These are phyloP conservation scores for Blastocystis sp. DNA, from an alignment of 352 stramenopile species.

Conservation along the genomic window DNA sequence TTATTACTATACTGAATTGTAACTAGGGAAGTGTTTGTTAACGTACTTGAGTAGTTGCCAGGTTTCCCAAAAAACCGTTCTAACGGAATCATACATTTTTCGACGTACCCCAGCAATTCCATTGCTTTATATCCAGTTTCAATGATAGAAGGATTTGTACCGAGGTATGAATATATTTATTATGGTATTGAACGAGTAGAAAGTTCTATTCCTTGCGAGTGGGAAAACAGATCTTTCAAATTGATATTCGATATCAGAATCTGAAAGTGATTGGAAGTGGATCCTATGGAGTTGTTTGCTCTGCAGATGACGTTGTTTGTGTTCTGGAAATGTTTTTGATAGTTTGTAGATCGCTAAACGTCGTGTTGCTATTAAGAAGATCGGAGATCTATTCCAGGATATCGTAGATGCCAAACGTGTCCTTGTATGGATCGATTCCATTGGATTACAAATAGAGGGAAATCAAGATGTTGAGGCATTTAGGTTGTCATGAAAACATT, in stretches of 20 bases:
- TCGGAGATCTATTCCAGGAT: conserved; percentile 82
- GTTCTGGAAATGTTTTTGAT: neutral
- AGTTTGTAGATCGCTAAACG: conserved; percentile 74
- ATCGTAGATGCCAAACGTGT: conserved; percentile 83
- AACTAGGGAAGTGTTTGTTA: neutral
- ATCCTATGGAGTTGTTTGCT: conserved; percentile 56
- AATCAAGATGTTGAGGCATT: conserved; percentile 82
- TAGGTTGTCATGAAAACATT: conserved; percentile 82
- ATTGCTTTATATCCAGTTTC: too few species aligned
- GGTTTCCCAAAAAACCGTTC: too few species aligned
- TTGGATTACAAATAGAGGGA: conserved; percentile 75
- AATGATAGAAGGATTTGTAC: conserved; percentile 19
- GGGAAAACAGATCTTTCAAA: conserved; percentile 27
- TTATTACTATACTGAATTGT: conserved; percentile 49
- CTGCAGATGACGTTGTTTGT: conserved; percentile 16
- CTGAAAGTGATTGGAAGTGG: conserved; percentile 46
- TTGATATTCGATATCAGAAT: conserved; percentile 50
- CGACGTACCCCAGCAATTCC: too few species aligned
- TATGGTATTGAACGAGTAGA: too few species aligned
- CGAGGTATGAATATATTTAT: neutral
- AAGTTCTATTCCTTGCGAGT: conserved; percentile 5
- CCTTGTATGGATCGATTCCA: conserved; percentile 69
- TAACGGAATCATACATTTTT: too few species aligned
- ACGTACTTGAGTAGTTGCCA: too few species aligned
- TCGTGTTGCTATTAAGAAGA: conserved; percentile 85